Base-by-base conservation (phyloP, 75 land plant genomes). In the Adiantum capillusveneris region DNA sequence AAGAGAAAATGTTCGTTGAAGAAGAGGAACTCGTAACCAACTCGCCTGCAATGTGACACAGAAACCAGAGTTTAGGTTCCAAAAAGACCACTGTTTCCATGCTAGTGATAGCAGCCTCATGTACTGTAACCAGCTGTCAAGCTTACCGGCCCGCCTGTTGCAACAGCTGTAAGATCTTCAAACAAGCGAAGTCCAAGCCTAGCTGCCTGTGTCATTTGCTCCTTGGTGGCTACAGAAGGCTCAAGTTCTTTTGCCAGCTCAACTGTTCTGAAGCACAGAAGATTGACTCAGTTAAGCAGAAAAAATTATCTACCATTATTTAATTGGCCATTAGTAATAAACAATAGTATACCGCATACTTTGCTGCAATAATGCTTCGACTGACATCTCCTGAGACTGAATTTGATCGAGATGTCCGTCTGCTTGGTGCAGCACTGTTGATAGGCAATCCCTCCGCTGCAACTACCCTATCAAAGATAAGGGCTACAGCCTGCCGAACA, bases 61-160 rank as follows among this genome's bases (percentile, higher is more conserved):
- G n/a, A n/a, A n/a, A n/a, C n/a, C n/a, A n/a, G n/a, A n/a, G n/a
- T n/a, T n/a, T n/a, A n/a, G n/a, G n/a, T n/a, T n/a, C n/a, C n/a
- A n/a, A n/a, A n/a, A n/a, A n/a, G n/a, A n/a, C n/a, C n/a, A n/a
- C n/a, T n/a, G n/a, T n/a, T n/a, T n/a, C n/a, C n/a, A n/a, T n/a
- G n/a, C n/a, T n/a, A n/a, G n/a, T n/a, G n/a, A n/a, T n/a, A n/a
- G n/a, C n/a, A n/a, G n/a, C n/a, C n/a, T n/a, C n/a, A n/a, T n/a
- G n/a, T n/a, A n/a, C n/a, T n/a, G n/a, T n/a, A n/a, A n/a, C n/a
- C n/a, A n/a, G n/a, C n/a, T n/a, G 28, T 34, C 44, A 56, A 45
- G 84, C 96, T 72, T 86, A 94, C 99, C 77, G 83, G 77, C 79
- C 99, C 99, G 82, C 97, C 96, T 72, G 84, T 92, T 61, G 99